Base-by-base conservation (phyloP, 306 rosid genomes). In the Cicer bijugum region DNA sequence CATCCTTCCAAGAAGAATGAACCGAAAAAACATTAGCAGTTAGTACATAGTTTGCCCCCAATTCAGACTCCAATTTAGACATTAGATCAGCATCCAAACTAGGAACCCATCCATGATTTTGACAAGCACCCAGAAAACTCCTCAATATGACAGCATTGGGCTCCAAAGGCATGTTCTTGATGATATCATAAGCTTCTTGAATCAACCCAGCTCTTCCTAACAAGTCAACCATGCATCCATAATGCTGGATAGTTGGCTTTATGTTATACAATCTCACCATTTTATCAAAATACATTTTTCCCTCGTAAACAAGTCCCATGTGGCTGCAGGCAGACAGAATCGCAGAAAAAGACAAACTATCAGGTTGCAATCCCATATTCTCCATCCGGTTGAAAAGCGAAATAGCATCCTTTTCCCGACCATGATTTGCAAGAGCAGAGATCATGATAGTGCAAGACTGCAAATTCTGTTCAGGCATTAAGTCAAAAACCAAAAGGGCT, bases 311-410 rank as follows among this genome's bases (percentile, higher is more conserved):
- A 77, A 85, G 85, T 10, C 94, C 91, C 74, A 84, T 66, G 84
- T 89, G 93, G 79, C 93, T 83, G 84, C 93, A 89, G 16, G 93
- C 91, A 2, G 93, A 86, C 42, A 86, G 81, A 67, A 89, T 85
- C 19, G 59, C 87, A 4, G 88, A 78, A 83, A 81, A 86, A 15
- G 86, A 67, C 48, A 85, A 45, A 80, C 91, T 68, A 79, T 87
- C 94, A 0, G 81, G 89, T 50, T 9, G 42, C 71, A 82, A 28
- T 42, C 94, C 91, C 56, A 51, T 57, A 19, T 55, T 62, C 66
- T 87, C 85, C 94, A 87, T 83, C 23, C 20, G 57, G 19, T 66
- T 42, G 67, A 87, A 89, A 58, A 89, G 44, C 8, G 77, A 72
- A 74, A 83, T 67, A 20, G 85, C 87, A 37, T 83, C 87, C 6